Base-by-base conservation (phyloP, 176 grass and related monocot species). In the Lolium rigidum region DNA sequence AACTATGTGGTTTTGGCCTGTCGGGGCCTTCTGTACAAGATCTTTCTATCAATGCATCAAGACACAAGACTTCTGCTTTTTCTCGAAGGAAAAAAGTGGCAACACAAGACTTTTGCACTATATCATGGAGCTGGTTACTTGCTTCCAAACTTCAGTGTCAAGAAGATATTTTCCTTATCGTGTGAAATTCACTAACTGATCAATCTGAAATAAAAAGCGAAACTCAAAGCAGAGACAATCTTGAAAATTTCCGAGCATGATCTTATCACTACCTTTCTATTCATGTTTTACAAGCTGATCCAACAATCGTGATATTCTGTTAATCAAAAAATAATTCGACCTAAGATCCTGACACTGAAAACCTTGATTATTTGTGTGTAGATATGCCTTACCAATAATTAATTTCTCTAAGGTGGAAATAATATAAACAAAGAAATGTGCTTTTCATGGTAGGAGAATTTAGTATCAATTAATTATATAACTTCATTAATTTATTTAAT, bases 361-460 rank as follows among this genome's bases (percentile, higher is more conserved):
- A 50, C 71, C 46, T 74, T 26, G 46, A 74, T 74, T 50, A 50
- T 74, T 51, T 28, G 21, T 49, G 21, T 74, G 14, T 75, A 28
- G 7, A 75, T 26, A 28, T n/a, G 14, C 24, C 24, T 31, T 52
- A 28, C 72, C 22, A 8, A 3, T 75, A 31, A 51, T 47, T 75
- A 52, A 75, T 17, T 31, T 75, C 14, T 75, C 22, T 75, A 75
- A 75, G 7, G 52, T 75, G 7, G 7, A 18, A 52, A 75, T 35
- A 76, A 60, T 67, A 25, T 67, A 15, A 85, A 16, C 9, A 55
- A 57, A 67, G n/a, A 78, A 78, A 20, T 41, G 28, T 28, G 35
- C 26, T 52, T 77, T 77, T 84, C 13, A 66, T 77, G 49, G 15
- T 46, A 70, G 63, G 74, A 70, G 61, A 79, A 54, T 47, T 78